phyloP scores from a whole-genome alignment of 2,329 filamentous ascomycete genomes.

The Apiospora saccharicola region DNA sequence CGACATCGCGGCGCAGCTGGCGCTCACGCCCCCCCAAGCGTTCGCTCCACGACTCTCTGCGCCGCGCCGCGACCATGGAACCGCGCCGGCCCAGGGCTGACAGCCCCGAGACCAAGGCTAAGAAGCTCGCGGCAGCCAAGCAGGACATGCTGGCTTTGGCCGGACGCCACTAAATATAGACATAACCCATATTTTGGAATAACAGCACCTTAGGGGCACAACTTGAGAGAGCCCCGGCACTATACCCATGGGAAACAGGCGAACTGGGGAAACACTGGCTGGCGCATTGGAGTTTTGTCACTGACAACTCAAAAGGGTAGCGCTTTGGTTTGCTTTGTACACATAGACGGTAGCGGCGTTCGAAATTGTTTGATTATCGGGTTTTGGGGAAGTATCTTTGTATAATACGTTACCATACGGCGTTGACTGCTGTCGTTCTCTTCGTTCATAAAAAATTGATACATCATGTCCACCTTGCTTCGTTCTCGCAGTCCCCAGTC shows the following conservation, averaged over 20 bases:
- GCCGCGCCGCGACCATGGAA: slow-evolving; percentile 35
- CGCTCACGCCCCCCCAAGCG: slow-evolving; percentile 38
- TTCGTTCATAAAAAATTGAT: slow-evolving; percentile 5
- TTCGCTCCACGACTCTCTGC: slow-evolving; percentile 39
- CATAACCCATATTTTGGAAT: not conserved
- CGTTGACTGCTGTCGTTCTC: not conserved
- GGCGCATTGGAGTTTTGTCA: slow-evolving; percentile 33
- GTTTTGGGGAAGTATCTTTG: not conserved
- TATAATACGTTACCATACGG: not conserved
- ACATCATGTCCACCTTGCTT: not conserved
- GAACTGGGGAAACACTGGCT: slow-evolving; percentile 8
- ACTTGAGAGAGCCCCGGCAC: slow-evolving; percentile 25
- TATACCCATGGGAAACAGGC: slow-evolving; percentile 33
- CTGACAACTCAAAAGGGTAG: not conserved
- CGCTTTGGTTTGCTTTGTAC: not conserved
- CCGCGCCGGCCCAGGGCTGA: slow-evolving; percentile 28
- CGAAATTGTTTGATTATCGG: not conserved
- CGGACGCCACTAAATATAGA: slow-evolving; percentile 31
- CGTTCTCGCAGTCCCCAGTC: not conserved
- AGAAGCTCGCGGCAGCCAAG: slow-evolving; percentile 57
- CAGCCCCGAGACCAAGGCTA: slow-evolving; percentile 45
- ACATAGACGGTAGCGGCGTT: slow-evolving; percentile 18
- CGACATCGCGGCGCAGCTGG: slow-evolving; percentile 41
- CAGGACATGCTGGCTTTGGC: slow-evolving; percentile 50
- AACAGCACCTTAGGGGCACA: slow-evolving; percentile 10